Conservation (phyloP, 352 stramenopile genomes). For the Phytophthora colocasiae region DNA sequence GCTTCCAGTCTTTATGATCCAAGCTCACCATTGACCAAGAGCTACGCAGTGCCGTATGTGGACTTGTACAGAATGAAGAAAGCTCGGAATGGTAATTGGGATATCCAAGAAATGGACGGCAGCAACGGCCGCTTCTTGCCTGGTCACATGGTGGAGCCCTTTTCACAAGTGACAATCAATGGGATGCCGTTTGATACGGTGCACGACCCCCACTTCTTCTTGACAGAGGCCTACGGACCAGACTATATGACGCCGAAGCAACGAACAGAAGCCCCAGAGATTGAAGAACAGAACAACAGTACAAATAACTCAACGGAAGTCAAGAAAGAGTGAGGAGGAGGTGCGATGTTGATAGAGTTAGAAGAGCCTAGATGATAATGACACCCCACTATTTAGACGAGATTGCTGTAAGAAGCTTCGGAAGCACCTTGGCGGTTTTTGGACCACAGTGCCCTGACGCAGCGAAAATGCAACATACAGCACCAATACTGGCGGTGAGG, state of each 20-base stretch:
- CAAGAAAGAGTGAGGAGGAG: constrained; percentile 15
- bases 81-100: constrained; percentile 22
- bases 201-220: constrained; percentile 41
- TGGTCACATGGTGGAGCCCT: constrained; percentile 34
- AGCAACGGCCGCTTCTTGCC: constrained; percentile 27
- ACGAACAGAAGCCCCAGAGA: constrained; percentile 6
- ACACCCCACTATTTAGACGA: too few relatives aligned
- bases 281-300: constrained; percentile 2
- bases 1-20: constrained; percentile 47
- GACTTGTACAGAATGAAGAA: constrained; percentile 47
- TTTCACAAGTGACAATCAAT: constrained; percentile 40
- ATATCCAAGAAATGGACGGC: constrained; percentile 38
- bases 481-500: too few relatives aligned
- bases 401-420: too few relatives aligned
- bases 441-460: too few relatives aligned
- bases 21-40: constrained; percentile 22
- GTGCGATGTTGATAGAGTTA: neutral
- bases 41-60: constrained; percentile 44
- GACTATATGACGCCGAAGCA: constrained; percentile 45
- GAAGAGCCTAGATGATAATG: too few relatives aligned
- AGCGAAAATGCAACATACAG: too few relatives aligned
- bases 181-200: constrained; percentile 49
- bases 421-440: too few relatives aligned
- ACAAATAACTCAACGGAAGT: constrained; percentile 1
- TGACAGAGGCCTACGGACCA: constrained; percentile 43